A percentile compares a stretch with the other conserved stretches of the same genome.
These are phyloP conservation scores for Macrophomina pseudophaseolina DNA, from an alignment of 2,329 filamentous ascomycete species.

Conservation along the genomic window DNA sequence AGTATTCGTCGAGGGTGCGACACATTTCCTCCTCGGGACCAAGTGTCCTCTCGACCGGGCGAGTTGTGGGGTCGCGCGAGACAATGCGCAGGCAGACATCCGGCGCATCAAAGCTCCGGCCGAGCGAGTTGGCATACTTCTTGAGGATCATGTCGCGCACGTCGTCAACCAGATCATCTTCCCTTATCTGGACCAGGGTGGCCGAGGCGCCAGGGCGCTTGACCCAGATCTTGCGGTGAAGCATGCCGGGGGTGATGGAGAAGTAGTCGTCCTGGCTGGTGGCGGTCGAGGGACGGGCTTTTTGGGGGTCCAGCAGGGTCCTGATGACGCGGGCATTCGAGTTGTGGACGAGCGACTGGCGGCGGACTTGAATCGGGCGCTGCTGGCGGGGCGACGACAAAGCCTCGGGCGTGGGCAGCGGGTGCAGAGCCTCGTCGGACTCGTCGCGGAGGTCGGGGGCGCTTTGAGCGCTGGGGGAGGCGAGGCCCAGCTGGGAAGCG, in stretches of 20 bases:
- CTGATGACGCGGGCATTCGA: conserved; percentile 54
- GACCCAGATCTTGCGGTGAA: conserved; percentile 89
- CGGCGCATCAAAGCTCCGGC: conserved; percentile 85
- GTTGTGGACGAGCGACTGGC: conserved; percentile 46
- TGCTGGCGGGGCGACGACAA: conserved; percentile 18
- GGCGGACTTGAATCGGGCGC: conserved; percentile 32
- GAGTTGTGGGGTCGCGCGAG: conserved; percentile 63
- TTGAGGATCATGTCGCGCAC: conserved; percentile 88
- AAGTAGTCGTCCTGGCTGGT: conserved; percentile 47
- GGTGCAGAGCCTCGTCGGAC: conserved; percentile 21
- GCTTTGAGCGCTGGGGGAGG: neutral
- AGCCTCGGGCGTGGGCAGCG: conserved; percentile 26
- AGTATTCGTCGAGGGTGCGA: conserved; percentile 79
- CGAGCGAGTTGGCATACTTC: conserved; percentile 94
- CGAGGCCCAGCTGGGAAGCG: conserved; percentile 31
- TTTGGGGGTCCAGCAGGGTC: conserved; percentile 55
- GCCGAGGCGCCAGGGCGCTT: conserved; percentile 83
- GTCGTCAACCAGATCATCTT: conserved; percentile 93
- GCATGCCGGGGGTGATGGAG: conserved; percentile 42
- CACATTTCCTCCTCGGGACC: conserved; percentile 86
- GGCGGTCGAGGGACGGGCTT: conserved; percentile 34
- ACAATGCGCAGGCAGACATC: conserved; percentile 81
- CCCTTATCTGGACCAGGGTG: conserved; percentile 81
- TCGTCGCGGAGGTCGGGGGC: conserved; percentile 20
- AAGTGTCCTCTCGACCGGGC: conserved; percentile 67